phyloP scores from a whole-genome alignment of 2,329 filamentous ascomycete genomes.

The Pseudogymnoascus sp. region DNA sequence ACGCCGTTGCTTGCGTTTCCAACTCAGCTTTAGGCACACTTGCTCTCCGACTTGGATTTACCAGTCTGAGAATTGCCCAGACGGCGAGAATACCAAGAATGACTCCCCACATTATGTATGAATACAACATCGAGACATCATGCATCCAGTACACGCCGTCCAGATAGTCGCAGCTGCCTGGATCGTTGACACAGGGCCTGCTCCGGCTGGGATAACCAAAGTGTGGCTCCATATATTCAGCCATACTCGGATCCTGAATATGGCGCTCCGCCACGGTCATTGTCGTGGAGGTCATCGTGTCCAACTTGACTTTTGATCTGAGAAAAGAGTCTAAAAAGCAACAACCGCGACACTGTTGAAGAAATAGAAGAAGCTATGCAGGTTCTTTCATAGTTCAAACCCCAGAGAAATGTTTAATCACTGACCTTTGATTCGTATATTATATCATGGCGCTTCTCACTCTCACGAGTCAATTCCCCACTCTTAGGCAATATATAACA shows the following conservation, averaged over 20 bases:
- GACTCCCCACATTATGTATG: constrained; percentile 47
- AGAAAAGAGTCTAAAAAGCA: neutral
- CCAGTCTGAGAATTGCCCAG: constrained; percentile 31
- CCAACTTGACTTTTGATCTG: neutral
- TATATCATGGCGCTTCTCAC: neutral
- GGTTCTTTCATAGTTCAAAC: neutral
- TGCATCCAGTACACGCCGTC: constrained; percentile 46
- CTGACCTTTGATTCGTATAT: neutral
- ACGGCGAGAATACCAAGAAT: constrained; percentile 40
- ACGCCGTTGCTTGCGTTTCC: constrained; percentile 20
- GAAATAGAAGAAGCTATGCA: neutral
- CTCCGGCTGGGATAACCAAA: constrained; percentile 49
- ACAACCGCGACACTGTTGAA: neutral
- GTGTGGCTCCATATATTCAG: constrained; percentile 35
- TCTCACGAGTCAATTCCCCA: neutral
- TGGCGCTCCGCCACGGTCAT: constrained; percentile 25
- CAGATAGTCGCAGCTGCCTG: constrained; percentile 49
- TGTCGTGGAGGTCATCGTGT: neutral
- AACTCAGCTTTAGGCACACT: constrained; percentile 20
- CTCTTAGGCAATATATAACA: neutral
- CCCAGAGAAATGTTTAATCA: neutral
- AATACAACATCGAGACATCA: constrained; percentile 46
- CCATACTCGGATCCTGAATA: constrained; percentile 39
- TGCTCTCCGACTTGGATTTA: constrained; percentile 18
- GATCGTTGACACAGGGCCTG: constrained; percentile 48